Base-by-base conservation (phyloP, 192 early-diverging fungal species). In the Geranomyces variabilis region DNA sequence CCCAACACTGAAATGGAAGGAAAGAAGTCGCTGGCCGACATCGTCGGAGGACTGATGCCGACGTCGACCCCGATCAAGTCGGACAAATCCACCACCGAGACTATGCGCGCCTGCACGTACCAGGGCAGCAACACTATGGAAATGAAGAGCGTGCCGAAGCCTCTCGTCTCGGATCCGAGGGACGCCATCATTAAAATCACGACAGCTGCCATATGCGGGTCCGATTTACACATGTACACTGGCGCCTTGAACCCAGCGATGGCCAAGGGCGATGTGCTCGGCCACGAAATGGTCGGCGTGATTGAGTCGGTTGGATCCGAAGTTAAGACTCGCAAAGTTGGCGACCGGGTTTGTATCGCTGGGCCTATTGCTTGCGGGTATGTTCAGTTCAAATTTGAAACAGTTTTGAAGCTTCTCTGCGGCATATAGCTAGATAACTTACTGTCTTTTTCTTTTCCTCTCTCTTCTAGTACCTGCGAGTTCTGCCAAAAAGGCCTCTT, bases 251-350 rank as follows among this genome's bases (percentile, higher is more conserved):
- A 33, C 22, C 58, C 58, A 7, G 58, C 28, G 22, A 60, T 60
- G 58, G 49, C 26, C 10, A 41, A 60, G 41, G 57, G 76, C 30
- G 81, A 85, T 46, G 71, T 84, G 14, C 41, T 88, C 15, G 86
- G 86, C 58, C 86, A 88, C 36, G 86, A 87, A 53, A 62, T 73
- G 26, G 62, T 82, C 48, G 86, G 83, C 14, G 63, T 83, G 21
- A 76, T 88, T 34, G 80, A 84, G 58, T 30, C 22, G 7, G 76
- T 82, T 51, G 86, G 86, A 31, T 33, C 43, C 12, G 48, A 29
- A 8, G 80, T 87, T 12, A 85, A 63, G 0, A 74, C 76, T 1
- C 59, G 79, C 60, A 79, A 86, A 28, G 53, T 62, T 4, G 86
- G 86, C 29, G 74, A 86, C 33, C 80, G 83, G 28, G 79, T 86